These are phyloP conservation scores for Lactifluus volemus DNA, from an alignment of 768 basidiomycete genomes.

Conservation along the genomic window DNA sequence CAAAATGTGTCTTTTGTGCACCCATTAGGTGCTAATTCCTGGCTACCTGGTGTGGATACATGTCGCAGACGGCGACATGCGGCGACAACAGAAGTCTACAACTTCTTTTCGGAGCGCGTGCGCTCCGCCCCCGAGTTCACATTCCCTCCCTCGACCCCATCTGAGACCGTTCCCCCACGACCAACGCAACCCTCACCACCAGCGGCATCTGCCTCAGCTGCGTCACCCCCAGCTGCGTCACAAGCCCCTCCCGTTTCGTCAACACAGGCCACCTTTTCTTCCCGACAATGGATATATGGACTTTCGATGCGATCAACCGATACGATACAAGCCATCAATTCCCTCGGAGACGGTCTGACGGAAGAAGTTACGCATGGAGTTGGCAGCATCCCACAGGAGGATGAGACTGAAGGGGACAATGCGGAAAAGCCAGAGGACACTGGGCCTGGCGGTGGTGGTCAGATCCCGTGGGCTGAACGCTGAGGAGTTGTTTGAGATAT, in stretches of 20 bases:
- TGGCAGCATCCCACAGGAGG: background rate
- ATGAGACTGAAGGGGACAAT: conserved; percentile 7
- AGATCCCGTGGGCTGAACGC: conserved; percentile 12
- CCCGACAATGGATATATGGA: conserved; percentile 6
- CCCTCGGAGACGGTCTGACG: background rate
- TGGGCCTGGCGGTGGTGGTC: background rate
- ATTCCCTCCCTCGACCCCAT: background rate
- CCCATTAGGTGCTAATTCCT: conserved; percentile 26
- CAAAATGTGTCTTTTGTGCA: conserved; percentile 12
- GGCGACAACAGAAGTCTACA: background rate
- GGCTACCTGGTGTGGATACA: conserved; percentile 18
- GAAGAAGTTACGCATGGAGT: background rate
- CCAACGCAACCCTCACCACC: background rate
- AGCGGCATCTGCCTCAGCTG: background rate
- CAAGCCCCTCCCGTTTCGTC: background rate
- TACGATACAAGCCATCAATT: background rate
- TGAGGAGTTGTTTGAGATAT: background rate
- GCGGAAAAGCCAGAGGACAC: conserved; percentile 15
- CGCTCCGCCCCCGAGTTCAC: conserved; percentile 13
- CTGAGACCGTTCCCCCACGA: background rate
- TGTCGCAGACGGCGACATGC: conserved; percentile 4
- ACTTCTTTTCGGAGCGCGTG: conserved; percentile 14
- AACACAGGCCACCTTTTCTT: background rate
- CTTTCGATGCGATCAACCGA: background rate
- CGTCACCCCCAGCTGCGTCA: background rate